Evolutionary conservation across 352 stramenopile genomes (phyloP).

Genomic region (Blastocystis sp.): DNA sequence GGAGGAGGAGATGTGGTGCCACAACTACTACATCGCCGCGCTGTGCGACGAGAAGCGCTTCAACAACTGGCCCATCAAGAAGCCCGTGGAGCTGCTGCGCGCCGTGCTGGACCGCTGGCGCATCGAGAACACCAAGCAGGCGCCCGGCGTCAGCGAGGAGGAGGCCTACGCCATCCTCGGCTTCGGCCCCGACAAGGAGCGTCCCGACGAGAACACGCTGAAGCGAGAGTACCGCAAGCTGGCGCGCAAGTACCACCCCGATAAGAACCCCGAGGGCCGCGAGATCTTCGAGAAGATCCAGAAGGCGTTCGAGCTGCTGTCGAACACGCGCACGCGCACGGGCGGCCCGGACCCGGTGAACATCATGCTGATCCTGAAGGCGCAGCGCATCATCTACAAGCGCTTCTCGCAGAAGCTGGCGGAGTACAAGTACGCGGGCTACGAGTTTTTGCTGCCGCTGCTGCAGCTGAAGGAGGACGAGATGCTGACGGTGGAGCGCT

Average conservation of each 20-base stretch:
- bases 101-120: conserved; percentile 80
- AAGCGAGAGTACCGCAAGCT: conserved; percentile 74
- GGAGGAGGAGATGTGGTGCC: conserved; percentile 85
- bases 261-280: conserved; percentile 77
- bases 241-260: conserved; percentile 74
- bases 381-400: conserved; percentile 72
- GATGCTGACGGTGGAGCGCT: conserved; percentile 65
- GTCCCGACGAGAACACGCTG: conserved; percentile 69
- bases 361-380: conserved; percentile 70
- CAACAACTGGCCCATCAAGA: conserved; percentile 79
- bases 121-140: conserved; percentile 75
- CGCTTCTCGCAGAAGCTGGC: conserved; percentile 68
- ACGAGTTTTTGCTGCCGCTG: conserved; percentile 69
- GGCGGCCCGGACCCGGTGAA: conserved; percentile 70
- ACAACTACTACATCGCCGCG: conserved; percentile 86
- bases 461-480: conserved; percentile 46
- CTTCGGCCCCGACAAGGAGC: conserved; percentile 69
- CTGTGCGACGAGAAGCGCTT: conserved; percentile 81
- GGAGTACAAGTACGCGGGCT: conserved; percentile 72
- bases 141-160: conserved; percentile 72
- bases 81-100: conserved; percentile 83
- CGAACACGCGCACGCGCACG: conserved; percentile 57
- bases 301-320: conserved; percentile 74
- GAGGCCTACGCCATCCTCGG: conserved; percentile 74
- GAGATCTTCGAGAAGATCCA: conserved; percentile 79